Evolutionary conservation across 192 early-diverging fungal genomes (phyloP).

Genomic region (Coemansia sp.): DNA sequence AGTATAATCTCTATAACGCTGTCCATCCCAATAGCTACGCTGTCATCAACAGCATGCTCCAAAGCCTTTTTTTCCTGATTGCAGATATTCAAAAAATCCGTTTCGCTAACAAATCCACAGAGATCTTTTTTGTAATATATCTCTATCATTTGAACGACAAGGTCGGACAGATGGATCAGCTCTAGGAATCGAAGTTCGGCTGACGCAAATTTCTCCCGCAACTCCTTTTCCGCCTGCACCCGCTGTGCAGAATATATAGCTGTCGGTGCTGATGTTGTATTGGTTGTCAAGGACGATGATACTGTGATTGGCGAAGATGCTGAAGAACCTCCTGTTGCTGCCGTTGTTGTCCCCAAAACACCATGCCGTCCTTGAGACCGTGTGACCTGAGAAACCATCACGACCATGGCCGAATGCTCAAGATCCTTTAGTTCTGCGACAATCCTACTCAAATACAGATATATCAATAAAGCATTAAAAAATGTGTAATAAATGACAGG

Average conservation of each 20-base stretch:
- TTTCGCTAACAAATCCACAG: conserved; percentile 79
- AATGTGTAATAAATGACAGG: background rate
- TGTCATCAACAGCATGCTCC: conserved; percentile 85
- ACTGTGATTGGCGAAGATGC: conserved; percentile 2
- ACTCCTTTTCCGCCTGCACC: conserved; percentile 34
- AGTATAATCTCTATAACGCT: conserved; percentile 85
- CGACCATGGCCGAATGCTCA: conserved; percentile 35
- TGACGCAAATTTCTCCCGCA: conserved; percentile 59
- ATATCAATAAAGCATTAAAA: background rate
- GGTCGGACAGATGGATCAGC: conserved; percentile 89
- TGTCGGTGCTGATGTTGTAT: conserved; percentile 42
- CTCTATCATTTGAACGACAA: conserved; percentile 92
- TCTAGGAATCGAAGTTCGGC: conserved; percentile 83
- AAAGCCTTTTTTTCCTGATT: conserved; percentile 91
- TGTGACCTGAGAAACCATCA: conserved; percentile 16
- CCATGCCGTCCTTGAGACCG: conserved; percentile 5
- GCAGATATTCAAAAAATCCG: conserved; percentile 87
- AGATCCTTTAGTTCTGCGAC: conserved; percentile 39
- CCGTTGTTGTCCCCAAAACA: background rate
- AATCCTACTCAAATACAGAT: conserved; percentile 6
- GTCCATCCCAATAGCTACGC: conserved; percentile 91
- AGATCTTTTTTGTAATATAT: conserved; percentile 91
- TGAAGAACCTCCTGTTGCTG: background rate
- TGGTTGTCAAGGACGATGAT: background rate
- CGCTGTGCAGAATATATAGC: conserved; percentile 50